Conservation (phyloP, 1,284 basidiomycete species). For the Sporisorium sorghi region DNA sequence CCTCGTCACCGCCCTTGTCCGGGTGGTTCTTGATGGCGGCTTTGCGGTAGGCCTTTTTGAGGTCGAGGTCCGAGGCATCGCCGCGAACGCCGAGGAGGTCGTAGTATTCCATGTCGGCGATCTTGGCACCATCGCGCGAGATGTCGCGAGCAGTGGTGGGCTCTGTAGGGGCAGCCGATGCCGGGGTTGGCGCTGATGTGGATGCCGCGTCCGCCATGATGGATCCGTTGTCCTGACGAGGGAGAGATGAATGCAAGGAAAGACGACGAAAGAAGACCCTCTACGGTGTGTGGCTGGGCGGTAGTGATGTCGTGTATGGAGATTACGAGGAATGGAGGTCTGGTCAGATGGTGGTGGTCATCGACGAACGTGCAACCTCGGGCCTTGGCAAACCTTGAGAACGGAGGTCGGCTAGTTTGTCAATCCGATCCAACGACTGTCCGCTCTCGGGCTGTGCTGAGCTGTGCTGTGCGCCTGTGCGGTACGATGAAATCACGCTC, state of each 20-base stretch:
- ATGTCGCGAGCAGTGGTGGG: slow-evolving; percentile 56
- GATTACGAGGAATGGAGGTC: background rate
- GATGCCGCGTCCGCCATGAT: slow-evolving; percentile 47
- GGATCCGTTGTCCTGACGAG: background rate
- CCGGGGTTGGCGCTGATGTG: slow-evolving; percentile 24
- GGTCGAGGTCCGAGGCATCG: slow-evolving; percentile 75
- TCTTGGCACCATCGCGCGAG: slow-evolving; percentile 64
- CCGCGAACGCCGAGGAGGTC: slow-evolving; percentile 68
- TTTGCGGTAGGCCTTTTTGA: slow-evolving; percentile 96
- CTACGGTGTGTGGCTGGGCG: too few species aligned
- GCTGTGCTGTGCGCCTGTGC: slow-evolving; percentile 19
- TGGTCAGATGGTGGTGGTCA: background rate
- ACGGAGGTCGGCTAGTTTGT: background rate
- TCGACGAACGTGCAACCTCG: background rate
- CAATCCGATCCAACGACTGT: background rate
- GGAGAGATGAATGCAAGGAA: too few species aligned
- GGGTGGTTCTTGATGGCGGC: slow-evolving; percentile 86
- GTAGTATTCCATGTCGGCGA: slow-evolving; percentile 69
- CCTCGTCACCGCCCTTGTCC: slow-evolving; percentile 69
- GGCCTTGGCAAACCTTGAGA: slow-evolving; percentile 15
- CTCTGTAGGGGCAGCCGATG: slow-evolving; percentile 19
- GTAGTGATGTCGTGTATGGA: background rate
- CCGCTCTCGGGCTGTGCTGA: slow-evolving; percentile 13
- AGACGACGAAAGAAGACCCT: too few species aligned
- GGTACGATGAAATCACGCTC: slow-evolving; percentile 40